Base-by-base conservation (phyloP, 2,329 filamentous ascomycete species). In the Rutstroemia sp. region DNA sequence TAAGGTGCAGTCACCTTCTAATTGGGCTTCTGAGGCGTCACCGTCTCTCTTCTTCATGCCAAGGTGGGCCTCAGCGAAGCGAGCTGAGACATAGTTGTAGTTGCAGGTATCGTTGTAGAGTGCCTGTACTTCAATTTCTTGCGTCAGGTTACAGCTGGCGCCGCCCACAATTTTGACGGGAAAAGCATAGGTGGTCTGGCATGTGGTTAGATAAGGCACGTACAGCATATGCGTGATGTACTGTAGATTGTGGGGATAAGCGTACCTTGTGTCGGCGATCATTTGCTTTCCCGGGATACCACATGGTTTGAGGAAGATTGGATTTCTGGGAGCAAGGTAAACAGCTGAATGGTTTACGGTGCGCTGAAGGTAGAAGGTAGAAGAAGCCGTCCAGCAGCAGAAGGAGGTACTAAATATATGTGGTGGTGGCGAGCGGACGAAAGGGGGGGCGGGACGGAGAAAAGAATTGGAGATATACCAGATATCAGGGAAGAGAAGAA, bases 11-110 rank as follows among this genome's bases (percentile, higher is more conserved):
- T 54, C 52, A 14, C 46, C 45, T 54, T 19, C 45, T 21, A 25
- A 40, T 27, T 17, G 52, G 27, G 8, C 27, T 40, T 40, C 16
- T n/a, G 17, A 14, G 25, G 48, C 25, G 34, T 10, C 25, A 39
- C 9, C 27, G 17, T n/a, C 23, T 6, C 7, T 54, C 45, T 42
- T 40, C 16, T 30, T 48, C 14, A 54, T 21, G 14, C 51, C 51
- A 16, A 54, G 51, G 34, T 40, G 39, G 17, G 42, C 36, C 16
- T 39, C 36, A 14, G 51, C 51, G 34, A 54, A 54, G 17, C 44
- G 42, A 5, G 51, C 48, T 7, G 51, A 54, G 19, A 54, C 48
- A 17, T 54, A 54, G 9, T 54, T 54, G 52, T 54, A 54, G 42
- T 54, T 39, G 14, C 38, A 25, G 8, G 52, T 49, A 40, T 54